Evolutionary conservation across 345 rosid genomes (phyloP).

Genomic region (Heritiera littoralis): DNA sequence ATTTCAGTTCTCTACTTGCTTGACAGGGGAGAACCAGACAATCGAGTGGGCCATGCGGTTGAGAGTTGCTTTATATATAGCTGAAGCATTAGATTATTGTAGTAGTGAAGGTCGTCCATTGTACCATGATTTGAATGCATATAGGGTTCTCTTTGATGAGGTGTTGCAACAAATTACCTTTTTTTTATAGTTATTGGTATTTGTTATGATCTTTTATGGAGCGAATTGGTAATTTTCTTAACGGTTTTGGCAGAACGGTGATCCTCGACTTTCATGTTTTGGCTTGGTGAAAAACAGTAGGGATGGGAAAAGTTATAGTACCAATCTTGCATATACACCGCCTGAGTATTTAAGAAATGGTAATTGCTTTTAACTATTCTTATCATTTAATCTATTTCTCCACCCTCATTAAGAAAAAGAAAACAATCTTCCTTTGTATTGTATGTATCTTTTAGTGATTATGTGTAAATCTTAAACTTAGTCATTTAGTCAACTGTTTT

Average conservation of each 20-base stretch:
- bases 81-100: conserved; percentile 80
- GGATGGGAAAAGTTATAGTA: conserved; percentile 75
- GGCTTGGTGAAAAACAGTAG: conserved; percentile 80
- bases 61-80: conserved; percentile 66
- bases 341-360: conserved; percentile 76
- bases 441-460: not conserved
- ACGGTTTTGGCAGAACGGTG: conserved; percentile 64
- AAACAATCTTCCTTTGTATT: not conserved
- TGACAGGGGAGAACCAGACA: conserved; percentile 73
- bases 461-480: not conserved
- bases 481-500: not conserved
- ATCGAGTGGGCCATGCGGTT: conserved; percentile 79
- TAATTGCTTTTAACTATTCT: conserved; percentile 26
- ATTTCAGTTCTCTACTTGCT: conserved; percentile 15
- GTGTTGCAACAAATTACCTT: conserved; percentile 30
- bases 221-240: conserved; percentile 23
- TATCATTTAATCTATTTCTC: not conserved
- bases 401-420: not conserved
- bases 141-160: conserved; percentile 83
- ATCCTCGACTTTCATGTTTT: conserved; percentile 88
- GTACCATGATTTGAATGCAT: conserved; percentile 77
- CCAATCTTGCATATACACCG: conserved; percentile 90
- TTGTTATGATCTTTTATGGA: not conserved
- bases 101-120: conserved; percentile 57
- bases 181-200: not conserved